Conservation (phyloP, 2,329 filamentous ascomycete genomes). For the Coniochaeta prunicola region DNA sequence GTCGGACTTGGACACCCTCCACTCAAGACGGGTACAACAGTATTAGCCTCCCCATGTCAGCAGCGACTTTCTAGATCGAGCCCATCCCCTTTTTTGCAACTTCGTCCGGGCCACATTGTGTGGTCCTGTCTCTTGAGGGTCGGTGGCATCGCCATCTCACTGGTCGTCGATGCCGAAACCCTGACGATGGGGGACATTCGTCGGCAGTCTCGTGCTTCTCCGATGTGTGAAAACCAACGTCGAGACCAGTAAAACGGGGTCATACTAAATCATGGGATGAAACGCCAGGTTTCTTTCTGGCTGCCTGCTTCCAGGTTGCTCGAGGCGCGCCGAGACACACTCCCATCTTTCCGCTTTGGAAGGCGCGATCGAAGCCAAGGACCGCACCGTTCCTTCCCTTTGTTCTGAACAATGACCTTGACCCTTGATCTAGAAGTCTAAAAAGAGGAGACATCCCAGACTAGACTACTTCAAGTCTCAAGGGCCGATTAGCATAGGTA, state of each 20-base stretch:
- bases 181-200: conserved; percentile 1
- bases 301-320: too few species aligned
- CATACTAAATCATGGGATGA: neutral
- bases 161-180: neutral
- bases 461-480: neutral
- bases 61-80: conserved; percentile 9
- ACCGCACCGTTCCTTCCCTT: conserved; percentile 2
- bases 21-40: conserved; percentile 1
- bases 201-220: neutral
- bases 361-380: neutral
- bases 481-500: neutral
- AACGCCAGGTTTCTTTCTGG: neutral
- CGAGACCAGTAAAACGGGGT: neutral
- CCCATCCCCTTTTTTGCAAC: neutral
- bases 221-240: neutral
- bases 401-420: neutral
- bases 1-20: conserved; percentile 15
- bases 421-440: neutral
- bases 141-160: neutral
- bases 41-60: conserved; percentile 3
- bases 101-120: neutral
- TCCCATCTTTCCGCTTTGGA: neutral
- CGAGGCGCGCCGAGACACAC: neutral
- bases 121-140: neutral
- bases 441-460: neutral